Conservation (phyloP, 2,329 filamentous ascomycete species). For the Bisporella sp. region DNA sequence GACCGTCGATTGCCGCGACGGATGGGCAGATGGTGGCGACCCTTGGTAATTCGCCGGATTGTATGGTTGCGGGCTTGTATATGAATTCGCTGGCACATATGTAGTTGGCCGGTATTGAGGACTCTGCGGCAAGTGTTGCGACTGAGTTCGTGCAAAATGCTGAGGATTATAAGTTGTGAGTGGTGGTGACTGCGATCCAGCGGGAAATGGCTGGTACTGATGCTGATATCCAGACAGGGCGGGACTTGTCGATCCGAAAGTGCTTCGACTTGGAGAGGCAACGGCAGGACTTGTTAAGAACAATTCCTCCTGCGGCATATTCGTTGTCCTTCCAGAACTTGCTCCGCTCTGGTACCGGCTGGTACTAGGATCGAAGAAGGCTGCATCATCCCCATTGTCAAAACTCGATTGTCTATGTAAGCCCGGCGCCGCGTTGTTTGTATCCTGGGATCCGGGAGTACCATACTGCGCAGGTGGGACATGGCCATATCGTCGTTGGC, state of each 20-base stretch:
- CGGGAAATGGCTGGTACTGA: constrained; percentile 39
- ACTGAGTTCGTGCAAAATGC: constrained; percentile 41
- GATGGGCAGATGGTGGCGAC: constrained; percentile 39
- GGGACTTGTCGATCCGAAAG: constrained; percentile 20
- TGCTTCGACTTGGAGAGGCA: constrained; percentile 18
- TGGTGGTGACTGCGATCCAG: constrained; percentile 20
- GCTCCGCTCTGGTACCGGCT: constrained; percentile 25
- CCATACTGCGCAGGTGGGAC: constrained; percentile 59
- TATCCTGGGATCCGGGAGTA: constrained; percentile 30
- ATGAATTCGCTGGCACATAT: constrained; percentile 44
- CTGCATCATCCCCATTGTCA: constrained; percentile 66
- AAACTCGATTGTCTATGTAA: constrained; percentile 58
- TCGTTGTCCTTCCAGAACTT: constrained; percentile 17
- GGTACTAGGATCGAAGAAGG: constrained; percentile 37
- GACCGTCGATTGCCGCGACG: constrained; percentile 48
- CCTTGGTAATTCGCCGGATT: constrained; percentile 51
- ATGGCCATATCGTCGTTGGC: constrained; percentile 59
- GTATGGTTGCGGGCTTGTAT: constrained; percentile 50
- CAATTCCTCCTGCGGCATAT: constrained; percentile 47
- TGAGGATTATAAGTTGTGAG: constrained; percentile 54
- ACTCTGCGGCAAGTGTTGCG: constrained; percentile 23
- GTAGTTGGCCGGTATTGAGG: constrained; percentile 39
- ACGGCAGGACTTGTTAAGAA: constrained; percentile 39
- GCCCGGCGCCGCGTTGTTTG: constrained; percentile 31
- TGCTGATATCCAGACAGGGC: constrained; percentile 42